phyloP scores from a whole-genome alignment of 2,329 filamentous ascomycete genomes.

The Penicillium sp. region DNA sequence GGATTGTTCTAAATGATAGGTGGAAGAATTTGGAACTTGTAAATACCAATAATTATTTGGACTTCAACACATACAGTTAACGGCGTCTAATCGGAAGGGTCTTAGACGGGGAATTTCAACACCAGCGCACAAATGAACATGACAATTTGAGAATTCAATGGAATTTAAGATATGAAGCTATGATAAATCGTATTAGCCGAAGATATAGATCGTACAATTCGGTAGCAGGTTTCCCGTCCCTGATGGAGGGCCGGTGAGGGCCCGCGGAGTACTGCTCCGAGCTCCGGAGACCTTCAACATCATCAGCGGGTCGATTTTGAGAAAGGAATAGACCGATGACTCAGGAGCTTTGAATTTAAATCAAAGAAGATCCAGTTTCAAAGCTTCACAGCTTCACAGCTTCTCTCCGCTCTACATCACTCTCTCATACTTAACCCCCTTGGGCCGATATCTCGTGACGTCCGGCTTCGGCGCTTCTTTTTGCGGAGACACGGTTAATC shows the following conservation, averaged over 20 bases:
- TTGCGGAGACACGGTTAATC: slow-evolving; percentile 7
- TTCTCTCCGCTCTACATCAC: neutral
- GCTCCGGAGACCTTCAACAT: slow-evolving; percentile 19
- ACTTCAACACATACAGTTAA: slow-evolving; percentile 30
- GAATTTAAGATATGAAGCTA: too few species aligned
- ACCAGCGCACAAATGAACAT: slow-evolving; percentile 3
- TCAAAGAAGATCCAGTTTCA: neutral
- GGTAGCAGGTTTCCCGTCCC: slow-evolving; percentile 17
- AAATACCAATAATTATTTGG: slow-evolving; percentile 18
- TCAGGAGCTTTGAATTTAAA: slow-evolving; percentile 11
- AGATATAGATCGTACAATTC: slow-evolving; percentile 18
- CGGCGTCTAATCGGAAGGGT: slow-evolving; percentile 19
- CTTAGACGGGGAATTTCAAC: slow-evolving; percentile 24
- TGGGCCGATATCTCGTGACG: slow-evolving; percentile 16
- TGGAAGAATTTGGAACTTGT: slow-evolving; percentile 14
- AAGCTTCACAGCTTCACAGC: neutral
- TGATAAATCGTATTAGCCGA: neutral
- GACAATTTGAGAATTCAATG: neutral
- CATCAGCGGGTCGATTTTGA: neutral
- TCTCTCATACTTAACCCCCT: neutral
- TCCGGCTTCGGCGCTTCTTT: slow-evolving; percentile 34
- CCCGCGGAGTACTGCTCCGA: slow-evolving; percentile 25
- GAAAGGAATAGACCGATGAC: slow-evolving; percentile 11
- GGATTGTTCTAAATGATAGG: slow-evolving; percentile 73
- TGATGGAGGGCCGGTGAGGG: slow-evolving; percentile 17